These are phyloP conservation scores for Pholiota conissans DNA, from an alignment of 768 basidiomycete genomes.

Conservation along the genomic window DNA sequence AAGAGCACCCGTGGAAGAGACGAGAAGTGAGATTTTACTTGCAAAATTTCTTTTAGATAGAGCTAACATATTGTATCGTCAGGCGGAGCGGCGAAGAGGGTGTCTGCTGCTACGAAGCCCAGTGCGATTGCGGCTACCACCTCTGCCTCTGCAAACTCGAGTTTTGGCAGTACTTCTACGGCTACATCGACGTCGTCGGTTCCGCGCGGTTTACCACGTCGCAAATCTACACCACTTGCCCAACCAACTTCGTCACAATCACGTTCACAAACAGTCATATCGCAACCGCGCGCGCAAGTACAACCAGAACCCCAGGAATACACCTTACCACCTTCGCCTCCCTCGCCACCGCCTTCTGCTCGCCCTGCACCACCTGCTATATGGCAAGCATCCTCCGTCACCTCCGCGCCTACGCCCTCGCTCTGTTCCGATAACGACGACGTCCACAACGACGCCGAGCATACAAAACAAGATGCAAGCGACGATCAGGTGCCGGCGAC, in stretches of 20 bases:
- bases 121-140: no score
- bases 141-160: conserved; percentile 1
- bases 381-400: conserved; percentile 25
- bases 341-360: conserved; percentile 12
- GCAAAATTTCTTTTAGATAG: no score
- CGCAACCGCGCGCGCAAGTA: no score
- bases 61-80: no score
- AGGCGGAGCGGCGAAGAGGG: background rate
- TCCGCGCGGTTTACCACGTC: background rate
- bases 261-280: background rate
- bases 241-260: background rate
- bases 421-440: conserved; percentile 70
- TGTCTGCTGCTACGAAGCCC: no score
- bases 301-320: no score
- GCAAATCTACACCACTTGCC: background rate
- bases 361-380: conserved; percentile 10
- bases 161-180: conserved; percentile 3
- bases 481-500: conserved; percentile 56
- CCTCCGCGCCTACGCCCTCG: conserved; percentile 60
- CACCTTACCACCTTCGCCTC: background rate
- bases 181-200: background rate
- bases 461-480: conserved; percentile 44
- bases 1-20: background rate
- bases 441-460: conserved; percentile 37
- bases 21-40: background rate